Conservation (phyloP, 2,329 filamentous ascomycete genomes). For the Alternaria triticina region DNA sequence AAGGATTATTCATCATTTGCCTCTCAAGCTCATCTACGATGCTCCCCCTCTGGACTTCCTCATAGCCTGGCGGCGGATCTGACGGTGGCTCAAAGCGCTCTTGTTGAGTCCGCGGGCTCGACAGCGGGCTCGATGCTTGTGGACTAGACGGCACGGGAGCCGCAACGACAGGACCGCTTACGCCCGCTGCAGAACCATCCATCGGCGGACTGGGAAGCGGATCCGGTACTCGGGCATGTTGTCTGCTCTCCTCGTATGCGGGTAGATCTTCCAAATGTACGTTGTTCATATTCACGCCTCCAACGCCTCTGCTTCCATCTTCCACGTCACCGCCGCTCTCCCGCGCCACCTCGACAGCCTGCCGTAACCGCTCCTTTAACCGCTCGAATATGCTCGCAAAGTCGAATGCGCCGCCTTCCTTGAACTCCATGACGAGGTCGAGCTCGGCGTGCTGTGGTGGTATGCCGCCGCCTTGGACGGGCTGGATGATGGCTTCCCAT, state of each 20-base stretch:
- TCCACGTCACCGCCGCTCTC: constrained; percentile 63
- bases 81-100: constrained; percentile 59
- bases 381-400: constrained; percentile 84
- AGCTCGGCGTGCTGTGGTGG: constrained; percentile 74
- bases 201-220: constrained; percentile 34
- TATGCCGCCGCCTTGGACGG: constrained; percentile 83
- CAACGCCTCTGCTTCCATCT: constrained; percentile 50
- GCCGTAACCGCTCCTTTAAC: constrained; percentile 81
- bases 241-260: constrained; percentile 73
- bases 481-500: constrained; percentile 81
- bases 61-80: constrained; percentile 89
- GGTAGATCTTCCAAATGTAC: constrained; percentile 87
- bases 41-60: constrained; percentile 85
- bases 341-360: constrained; percentile 76
- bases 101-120: constrained; percentile 32
- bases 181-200: constrained; percentile 8
- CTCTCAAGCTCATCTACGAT: constrained; percentile 75
- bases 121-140: constrained; percentile 37
- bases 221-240: constrained; percentile 45
- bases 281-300: constrained; percentile 63
- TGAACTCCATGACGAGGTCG: constrained; percentile 86
- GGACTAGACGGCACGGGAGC: constrained; percentile 28
- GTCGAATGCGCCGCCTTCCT: constrained; percentile 92
- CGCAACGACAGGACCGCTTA: constrained; percentile 20
- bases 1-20: constrained; percentile 38